Evolutionary conservation across 345 rosid species (phyloP), one percentile per base, ranked within the genome.

Genomic region (Populus ilicifolia): DNA sequence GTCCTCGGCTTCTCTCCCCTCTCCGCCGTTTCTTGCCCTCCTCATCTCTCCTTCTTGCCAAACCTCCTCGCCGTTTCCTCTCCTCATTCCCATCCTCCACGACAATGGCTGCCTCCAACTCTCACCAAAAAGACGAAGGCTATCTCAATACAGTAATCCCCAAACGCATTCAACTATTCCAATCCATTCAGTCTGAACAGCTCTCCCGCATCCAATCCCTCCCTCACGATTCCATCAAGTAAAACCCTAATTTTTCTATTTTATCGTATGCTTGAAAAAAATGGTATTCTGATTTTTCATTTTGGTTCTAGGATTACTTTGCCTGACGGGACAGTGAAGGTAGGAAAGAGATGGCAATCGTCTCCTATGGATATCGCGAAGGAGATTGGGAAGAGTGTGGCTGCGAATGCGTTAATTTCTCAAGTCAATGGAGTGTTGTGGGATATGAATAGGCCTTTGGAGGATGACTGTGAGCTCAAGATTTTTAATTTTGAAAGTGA

Each of bases 401-500:
- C 93, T 0, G 71, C 82, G 7, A 89, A 89, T 75, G 93, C 96
- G 1, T 62, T 96, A 75, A 96, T 96, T 79, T 86, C 99, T 7
- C 82, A 84, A 66, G 99, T 93, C 69, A 75, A 93, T 75, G 95
- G 93, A 30, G 87, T 80, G 67, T 81, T 94, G n/a, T 96, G 99
- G 99, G 99, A 96, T 78, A 88, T 96, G 97, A 87, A 41, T 5
- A 86, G 98, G 82, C 95, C 97, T 3, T 78, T 96, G 16, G 98
- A 96, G 81, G 86, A 84, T 56, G 93, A 91, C 52, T 94, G 96
- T 71, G 86, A 91, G 74, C 91, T 96, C 61, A 83, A 92, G 86
- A 71, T 96, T 18, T 89, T 88, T 83, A 86, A 85, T 38, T 96
- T 93, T 65, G 97, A 91, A 36, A 82, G 75, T 2, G 94, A 93